Base-by-base conservation (phyloP, 2,329 filamentous ascomycete genomes). In the Epichloe glyceriae region DNA sequence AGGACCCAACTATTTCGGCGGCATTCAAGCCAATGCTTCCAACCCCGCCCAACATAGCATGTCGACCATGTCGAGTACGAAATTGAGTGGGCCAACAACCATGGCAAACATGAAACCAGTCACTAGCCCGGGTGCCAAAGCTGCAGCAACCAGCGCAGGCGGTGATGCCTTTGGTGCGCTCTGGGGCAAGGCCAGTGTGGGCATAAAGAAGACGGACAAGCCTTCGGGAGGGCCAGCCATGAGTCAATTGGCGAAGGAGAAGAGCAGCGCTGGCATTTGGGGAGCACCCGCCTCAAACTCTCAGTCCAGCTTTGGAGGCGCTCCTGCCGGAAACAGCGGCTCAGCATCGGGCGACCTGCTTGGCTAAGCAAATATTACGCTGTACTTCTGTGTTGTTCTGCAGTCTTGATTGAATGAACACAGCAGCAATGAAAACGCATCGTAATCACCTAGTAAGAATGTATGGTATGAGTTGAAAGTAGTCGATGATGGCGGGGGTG, bases 201-300 rank as follows among this genome's bases (percentile, higher is more conserved):
- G 83, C 45, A 78, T 89, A 56, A 89, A 89, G 73, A 94, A 93
- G 71, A 69, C 76, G 1, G 74, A 69, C 53, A 77, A 82, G 2
- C 73, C 76, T 12, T 73, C 72, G 10, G 72, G 75, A 50, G 85
- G 85, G 0, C 83, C 88, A 48, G 90, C 90, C 50, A 78, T 98
- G 70, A 90, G 89, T 33, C 90, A 95, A 66, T 80, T 98, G 67
- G 91, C 90, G n/a, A 96, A 96, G 74, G 89, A 96, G 70, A 96
- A 97, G 76, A 93, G 89, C 52, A 89, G 83, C 60, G 89, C 90
- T 15, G 89, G 90, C 7, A 88, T 98, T 56, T 98, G 94, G 89
- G 93, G 91, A 17, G 79, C 86, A 0, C 76, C 85, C 15, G 74
- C 81, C 46, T 53, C 72, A 57, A 48, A 62, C 5, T 51, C 60